Evolutionary conservation across 306 rosid species (phyloP).

Genomic region (Macrotyloma uniflorum): DNA sequence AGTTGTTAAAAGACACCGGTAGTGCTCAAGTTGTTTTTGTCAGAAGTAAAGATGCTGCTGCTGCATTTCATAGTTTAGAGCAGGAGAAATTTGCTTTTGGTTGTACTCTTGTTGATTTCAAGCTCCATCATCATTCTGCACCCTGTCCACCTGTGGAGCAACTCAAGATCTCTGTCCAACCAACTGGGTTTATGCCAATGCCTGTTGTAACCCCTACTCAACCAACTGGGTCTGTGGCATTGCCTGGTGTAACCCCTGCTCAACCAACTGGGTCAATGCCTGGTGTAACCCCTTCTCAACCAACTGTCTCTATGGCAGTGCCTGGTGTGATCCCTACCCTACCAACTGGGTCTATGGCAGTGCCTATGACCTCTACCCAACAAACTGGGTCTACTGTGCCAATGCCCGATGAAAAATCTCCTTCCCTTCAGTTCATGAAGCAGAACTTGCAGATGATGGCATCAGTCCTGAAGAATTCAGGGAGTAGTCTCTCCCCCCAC

Average conservation of each 20-base stretch:
- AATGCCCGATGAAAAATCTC: constrained; percentile 38
- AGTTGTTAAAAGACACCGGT: constrained; percentile 46
- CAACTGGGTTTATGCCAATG: constrained; percentile 24
- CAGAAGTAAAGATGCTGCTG: constrained; percentile 60
- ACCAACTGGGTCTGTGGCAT: constrained; percentile 7
- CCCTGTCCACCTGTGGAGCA: constrained; percentile 30
- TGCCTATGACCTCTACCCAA: constrained; percentile 14
- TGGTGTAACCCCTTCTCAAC: too few relatives aligned
- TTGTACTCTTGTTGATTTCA: constrained; percentile 51
- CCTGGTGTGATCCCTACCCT: too few relatives aligned
- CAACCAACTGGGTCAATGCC: too few relatives aligned
- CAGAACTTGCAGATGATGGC: constrained; percentile 81
- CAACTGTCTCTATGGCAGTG: too few relatives aligned
- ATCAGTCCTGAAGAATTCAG: constrained; percentile 67
- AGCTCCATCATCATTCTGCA: constrained; percentile 54
- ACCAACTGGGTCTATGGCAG: not conserved
- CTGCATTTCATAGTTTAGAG: constrained; percentile 63
- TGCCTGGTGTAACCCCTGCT: constrained; percentile 47
- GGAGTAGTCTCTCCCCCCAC: constrained; percentile 65
- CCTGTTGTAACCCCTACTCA: constrained; percentile 26
- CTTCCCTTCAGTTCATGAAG: constrained; percentile 60
- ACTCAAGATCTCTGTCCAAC: constrained; percentile 35
- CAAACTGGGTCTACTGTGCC: not conserved
- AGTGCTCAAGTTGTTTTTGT: constrained; percentile 69
- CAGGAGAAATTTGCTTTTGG: constrained; percentile 54